Base-by-base conservation (phyloP, 1,284 basidiomycete genomes). In the Cutaneotrichosporon daszewskae region DNA sequence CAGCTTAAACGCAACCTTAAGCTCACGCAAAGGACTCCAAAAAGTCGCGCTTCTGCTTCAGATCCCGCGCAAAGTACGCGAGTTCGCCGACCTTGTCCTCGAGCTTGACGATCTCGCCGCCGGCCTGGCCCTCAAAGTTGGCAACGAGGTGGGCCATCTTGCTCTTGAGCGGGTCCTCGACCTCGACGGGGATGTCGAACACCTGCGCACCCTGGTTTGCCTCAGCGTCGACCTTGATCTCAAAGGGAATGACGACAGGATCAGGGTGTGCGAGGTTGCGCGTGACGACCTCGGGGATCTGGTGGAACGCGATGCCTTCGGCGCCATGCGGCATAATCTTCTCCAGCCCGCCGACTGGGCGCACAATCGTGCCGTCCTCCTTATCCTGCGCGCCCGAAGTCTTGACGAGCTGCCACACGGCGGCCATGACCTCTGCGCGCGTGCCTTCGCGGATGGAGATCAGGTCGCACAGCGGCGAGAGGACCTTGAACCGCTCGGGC, bases 331-430 rank as follows among this genome's bases (percentile, higher is more conserved):
- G 58, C 36, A 66, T 48, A 47, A 86, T 77, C 61, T 71, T 68
- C 41, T 68, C 76, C 37, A 94, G 69, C 37, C 78, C 78, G 4
- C 82, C 83, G 52, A 96, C 85, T 2, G 84, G 78, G 32, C 81
- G 80, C 49, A 97, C 80, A 41, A 83, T 72, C 35, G 85, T 80
- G 44, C 84, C 78, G 68, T 97, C 90, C 1, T 83, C 81, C 62
- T 92, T 91, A 68, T 96, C 90, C 69, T 95, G 87, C 16, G 97
- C 75, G 18, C 83, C 82, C 50, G 86, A 77, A 16, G 84, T 74
- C 68, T 94, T 94, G 72, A 96, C 85, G 58, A 95, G 91, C 58
- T 84, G 86, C 92, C 92, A 97, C 10, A 97, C 68, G 0, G 86
- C 80, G 46, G 87, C 82, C 29, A 96, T 79, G 16, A 89, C 79